These are phyloP conservation scores for Porcisia deanei DNA, from an alignment of 208 protist genomes.

Conservation along the genomic window DNA sequence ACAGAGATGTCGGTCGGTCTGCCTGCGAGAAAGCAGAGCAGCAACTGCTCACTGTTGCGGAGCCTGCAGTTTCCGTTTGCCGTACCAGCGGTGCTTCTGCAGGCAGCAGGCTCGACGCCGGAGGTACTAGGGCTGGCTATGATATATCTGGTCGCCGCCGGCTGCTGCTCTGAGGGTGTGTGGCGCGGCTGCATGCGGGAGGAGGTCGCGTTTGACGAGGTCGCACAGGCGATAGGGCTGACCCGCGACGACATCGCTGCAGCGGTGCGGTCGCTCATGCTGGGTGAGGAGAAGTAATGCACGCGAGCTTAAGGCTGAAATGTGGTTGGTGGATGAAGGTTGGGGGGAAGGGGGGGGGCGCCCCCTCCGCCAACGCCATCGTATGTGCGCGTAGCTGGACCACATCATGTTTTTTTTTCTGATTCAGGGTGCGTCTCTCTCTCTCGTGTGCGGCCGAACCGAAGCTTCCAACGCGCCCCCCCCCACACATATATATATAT, in stretches of 20 bases:
- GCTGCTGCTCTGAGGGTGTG: constrained; percentile 33
- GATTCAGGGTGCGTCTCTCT: not conserved
- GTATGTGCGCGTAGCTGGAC: not conserved
- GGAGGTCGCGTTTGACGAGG: constrained; percentile 41
- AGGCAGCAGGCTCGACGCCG: constrained; percentile 21
- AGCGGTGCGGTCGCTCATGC: constrained; percentile 47
- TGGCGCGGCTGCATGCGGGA: constrained; percentile 23
- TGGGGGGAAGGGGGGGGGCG: not conserved
- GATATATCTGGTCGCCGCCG: constrained; percentile 36
- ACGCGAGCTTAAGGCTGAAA: not conserved
- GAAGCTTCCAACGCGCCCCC: too few relatives aligned
- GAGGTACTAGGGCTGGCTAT: constrained; percentile 44
- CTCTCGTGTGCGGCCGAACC: not conserved
- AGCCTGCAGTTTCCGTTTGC: constrained; percentile 58
- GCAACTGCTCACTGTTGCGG: constrained; percentile 31
- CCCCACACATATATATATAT: too few relatives aligned
- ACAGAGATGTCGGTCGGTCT: not conserved
- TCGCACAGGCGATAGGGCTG: constrained; percentile 42
- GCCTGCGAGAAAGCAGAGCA: not conserved
- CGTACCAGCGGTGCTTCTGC: constrained; percentile 49
- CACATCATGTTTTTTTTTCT: not conserved
- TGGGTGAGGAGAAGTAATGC: constrained; percentile 33
- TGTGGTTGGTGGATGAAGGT: not conserved
- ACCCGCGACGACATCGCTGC: constrained; percentile 36
- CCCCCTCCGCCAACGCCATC: not conserved